Percentiles rank a stretch among this genome's conserved stretches.
Conservation (phyloP, 2,329 filamentous ascomycete genomes). For the Ophiostoma populinum region DNA sequence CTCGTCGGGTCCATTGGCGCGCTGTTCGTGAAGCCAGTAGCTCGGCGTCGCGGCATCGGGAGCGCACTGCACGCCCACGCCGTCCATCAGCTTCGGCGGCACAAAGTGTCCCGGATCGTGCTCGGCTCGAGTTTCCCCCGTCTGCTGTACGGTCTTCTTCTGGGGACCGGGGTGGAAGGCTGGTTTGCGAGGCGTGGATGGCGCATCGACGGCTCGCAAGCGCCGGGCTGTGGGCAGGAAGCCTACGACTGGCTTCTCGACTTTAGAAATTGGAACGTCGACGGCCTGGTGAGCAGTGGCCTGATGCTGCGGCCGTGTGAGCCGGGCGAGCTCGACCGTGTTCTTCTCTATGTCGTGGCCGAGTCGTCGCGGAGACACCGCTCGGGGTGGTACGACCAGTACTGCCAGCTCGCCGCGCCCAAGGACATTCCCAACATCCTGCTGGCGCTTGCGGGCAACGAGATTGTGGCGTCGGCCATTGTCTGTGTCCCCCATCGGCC, state of each 20-base stretch:
- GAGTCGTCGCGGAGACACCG: conserved; percentile 28
- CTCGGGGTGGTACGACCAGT: conserved; percentile 44
- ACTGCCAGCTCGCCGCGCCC: conserved; percentile 30
- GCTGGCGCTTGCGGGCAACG: conserved; percentile 30
- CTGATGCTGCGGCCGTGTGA: conserved; percentile 28
- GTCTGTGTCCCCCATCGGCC: conserved; percentile 32
- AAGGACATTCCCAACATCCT: conserved; percentile 34
- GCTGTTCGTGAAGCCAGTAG: conserved; percentile 32
- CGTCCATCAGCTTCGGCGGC: conserved; percentile 28
- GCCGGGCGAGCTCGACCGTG: conserved; percentile 25
- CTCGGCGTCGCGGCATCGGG: conserved; percentile 33
- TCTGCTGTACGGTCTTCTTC: conserved; percentile 35
- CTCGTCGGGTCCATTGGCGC: conserved; percentile 38
- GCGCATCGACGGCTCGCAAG: conserved; percentile 24
- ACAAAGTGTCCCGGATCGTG: conserved; percentile 34
- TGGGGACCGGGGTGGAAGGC: conserved; percentile 22
- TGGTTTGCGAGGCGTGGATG: conserved; percentile 40
- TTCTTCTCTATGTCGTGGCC: conserved; percentile 32
- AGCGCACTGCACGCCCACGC: conserved; percentile 34
- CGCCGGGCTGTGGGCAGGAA: conserved; percentile 29
- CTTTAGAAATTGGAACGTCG: conserved; percentile 30
- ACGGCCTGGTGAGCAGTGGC: conserved; percentile 22
- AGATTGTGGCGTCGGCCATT: conserved; percentile 34
- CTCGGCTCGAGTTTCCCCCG: conserved; percentile 42
- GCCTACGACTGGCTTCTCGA: conserved; percentile 36